Conservation (phyloP, 345 rosid genomes). For the Cochlearia excelsa region DNA sequence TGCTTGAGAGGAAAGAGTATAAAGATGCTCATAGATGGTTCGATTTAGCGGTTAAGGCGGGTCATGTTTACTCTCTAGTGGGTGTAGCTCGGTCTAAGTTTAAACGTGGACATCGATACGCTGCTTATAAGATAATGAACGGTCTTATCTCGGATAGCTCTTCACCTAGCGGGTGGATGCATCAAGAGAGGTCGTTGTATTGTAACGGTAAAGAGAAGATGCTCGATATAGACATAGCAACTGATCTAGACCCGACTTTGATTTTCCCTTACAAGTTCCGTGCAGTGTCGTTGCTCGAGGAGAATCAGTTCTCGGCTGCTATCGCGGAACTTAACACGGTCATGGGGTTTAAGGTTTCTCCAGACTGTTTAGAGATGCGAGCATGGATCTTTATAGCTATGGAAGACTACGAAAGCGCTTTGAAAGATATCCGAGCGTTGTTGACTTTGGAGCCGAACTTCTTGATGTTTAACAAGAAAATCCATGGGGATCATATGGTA, state of each 20-base stretch:
- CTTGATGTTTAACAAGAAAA: slow-evolving; percentile 57
- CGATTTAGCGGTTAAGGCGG: slow-evolving; percentile 53
- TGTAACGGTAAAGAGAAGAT: slow-evolving; percentile 64
- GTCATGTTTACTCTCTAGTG: slow-evolving; percentile 58
- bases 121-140: slow-evolving; percentile 68
- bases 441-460: slow-evolving; percentile 69
- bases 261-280: slow-evolving; percentile 71
- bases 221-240: slow-evolving; percentile 55
- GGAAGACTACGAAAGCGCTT: slow-evolving; percentile 67
- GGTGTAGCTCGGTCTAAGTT: slow-evolving; percentile 76
- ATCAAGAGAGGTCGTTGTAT: slow-evolving; percentile 74
- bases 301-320: slow-evolving; percentile 53
- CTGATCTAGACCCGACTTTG: slow-evolving; percentile 72
- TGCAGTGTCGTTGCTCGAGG: slow-evolving; percentile 65
- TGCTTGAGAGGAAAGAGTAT: slow-evolving; percentile 75
- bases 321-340: slow-evolving; percentile 64
- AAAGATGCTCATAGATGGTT: slow-evolving; percentile 81
- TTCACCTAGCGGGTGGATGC: slow-evolving; percentile 69
- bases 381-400: slow-evolving; percentile 67
- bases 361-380: slow-evolving; percentile 76
- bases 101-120: slow-evolving; percentile 67
- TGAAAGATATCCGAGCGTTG: slow-evolving; percentile 67
- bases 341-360: slow-evolving; percentile 57
- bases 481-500: slow-evolving; percentile 61
- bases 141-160: slow-evolving; percentile 46